Conservation (phyloP, 2,329 filamentous ascomycete genomes). For the Colletotrichum sp. region DNA sequence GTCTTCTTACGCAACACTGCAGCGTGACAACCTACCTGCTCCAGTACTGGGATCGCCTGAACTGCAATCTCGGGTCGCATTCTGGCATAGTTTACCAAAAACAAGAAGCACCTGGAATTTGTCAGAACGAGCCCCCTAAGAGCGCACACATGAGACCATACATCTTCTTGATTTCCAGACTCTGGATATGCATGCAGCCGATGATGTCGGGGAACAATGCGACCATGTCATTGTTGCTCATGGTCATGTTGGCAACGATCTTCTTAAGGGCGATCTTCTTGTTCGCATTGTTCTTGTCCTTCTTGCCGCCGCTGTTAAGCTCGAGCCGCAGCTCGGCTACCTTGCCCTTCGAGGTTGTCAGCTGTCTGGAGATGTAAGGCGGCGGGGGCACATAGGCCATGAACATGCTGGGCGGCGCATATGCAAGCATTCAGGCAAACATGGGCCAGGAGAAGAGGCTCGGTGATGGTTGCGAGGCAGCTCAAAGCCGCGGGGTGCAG, state of each 20-base stretch:
- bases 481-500: neutral
- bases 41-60: constrained; percentile 87
- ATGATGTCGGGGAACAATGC: constrained; percentile 95
- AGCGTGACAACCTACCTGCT: constrained; percentile 64
- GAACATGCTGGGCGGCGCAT: constrained; percentile 49
- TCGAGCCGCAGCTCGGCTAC: constrained; percentile 95
- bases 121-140: neutral
- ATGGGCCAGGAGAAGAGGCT: neutral
- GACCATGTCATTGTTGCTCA: constrained; percentile 99
- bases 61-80: constrained; percentile 93
- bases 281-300: constrained; percentile 92
- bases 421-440: neutral
- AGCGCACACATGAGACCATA: constrained; percentile 40
- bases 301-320: constrained; percentile 92
- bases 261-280: constrained; percentile 99
- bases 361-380: constrained; percentile 47
- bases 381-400: constrained; percentile 56
- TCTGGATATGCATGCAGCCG: constrained; percentile 91
- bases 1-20: neutral
- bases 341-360: constrained; percentile 84
- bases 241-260: constrained; percentile 99
- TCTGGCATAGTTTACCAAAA: constrained; percentile 94
- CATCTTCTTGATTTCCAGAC: constrained; percentile 99
- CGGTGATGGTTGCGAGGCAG: neutral
- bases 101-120: constrained; percentile 85